Percentiles rank a stretch among this genome's conserved stretches.
Evolutionary conservation across 2,329 filamentous ascomycete genomes (phyloP).

Genomic region (Exophiala mesophila): DNA sequence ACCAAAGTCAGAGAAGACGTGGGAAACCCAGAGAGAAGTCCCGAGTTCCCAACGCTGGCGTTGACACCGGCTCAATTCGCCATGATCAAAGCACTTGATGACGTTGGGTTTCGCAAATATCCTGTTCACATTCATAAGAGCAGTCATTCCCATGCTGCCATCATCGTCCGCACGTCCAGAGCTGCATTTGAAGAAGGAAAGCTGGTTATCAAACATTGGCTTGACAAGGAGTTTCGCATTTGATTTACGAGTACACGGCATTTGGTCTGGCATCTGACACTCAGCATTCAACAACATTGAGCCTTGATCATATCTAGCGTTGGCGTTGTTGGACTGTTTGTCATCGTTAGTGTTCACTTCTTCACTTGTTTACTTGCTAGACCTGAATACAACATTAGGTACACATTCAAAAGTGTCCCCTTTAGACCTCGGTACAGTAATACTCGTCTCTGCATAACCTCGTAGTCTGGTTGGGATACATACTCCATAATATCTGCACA

Average conservation of each 20-base stretch:
- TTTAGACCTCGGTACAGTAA: too few relatives aligned
- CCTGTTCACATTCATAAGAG: slow-evolving; percentile 56
- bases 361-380: too few relatives aligned
- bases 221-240: slow-evolving; percentile 66
- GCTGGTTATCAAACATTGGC: slow-evolving; percentile 75
- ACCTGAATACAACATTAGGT: too few relatives aligned
- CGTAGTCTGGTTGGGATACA: too few relatives aligned
- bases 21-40: slow-evolving; percentile 29
- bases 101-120: slow-evolving; percentile 55
- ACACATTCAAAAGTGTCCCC: too few relatives aligned
- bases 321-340: slow-evolving; percentile 2
- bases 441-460: too few relatives aligned
- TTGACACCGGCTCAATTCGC: slow-evolving; percentile 74
- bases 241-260: too few relatives aligned
- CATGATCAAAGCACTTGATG: slow-evolving; percentile 74
- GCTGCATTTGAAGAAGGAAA: slow-evolving; percentile 71
- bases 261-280: too few relatives aligned
- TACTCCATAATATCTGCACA: too few relatives aligned
- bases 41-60: slow-evolving; percentile 65
- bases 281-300: too few relatives aligned
- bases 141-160: slow-evolving; percentile 81
- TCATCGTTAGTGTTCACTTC: too few relatives aligned
- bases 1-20: slow-evolving; percentile 28
- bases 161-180: slow-evolving; percentile 68
- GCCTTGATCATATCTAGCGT: neutral